Evolutionary conservation across 2,329 filamentous ascomycete genomes (phyloP), one percentile per base, ranked within the genome.

Genomic region (Pseudogymnoascus sp.): DNA sequence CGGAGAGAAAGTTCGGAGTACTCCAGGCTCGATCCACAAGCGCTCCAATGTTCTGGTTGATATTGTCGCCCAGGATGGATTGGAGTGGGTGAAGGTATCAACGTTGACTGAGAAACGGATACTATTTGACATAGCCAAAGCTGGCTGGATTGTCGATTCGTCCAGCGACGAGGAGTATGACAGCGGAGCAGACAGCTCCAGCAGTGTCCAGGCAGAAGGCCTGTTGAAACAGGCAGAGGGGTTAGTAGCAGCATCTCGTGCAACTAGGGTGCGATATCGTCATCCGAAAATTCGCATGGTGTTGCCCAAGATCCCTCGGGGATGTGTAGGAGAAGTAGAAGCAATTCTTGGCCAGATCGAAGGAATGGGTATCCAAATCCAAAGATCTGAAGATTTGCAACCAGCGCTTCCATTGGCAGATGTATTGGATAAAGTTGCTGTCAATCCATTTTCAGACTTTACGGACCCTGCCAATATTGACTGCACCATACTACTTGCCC

Each of bases 21-120:
- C 59, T 62, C 67, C 43, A 62, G 62, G 61, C 34, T 49, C 60
- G 21, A 42, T 46, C 53, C 59, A 66, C 21, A 66, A 61, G 53
- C 36, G 61, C 25, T 49, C 66, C 21, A 79, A 78, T 65, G 83
- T 83, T 1, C 75, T 84, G 61, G 84, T 89, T 3, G 87, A 90
- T 73, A 82, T 88, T 53, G 82, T 90, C 25, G 80, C 84, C 1
- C 77, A 84, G 63, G 80, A 84, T 71, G 87, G 87, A 9, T 74
- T 80, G 63, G 80, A 85, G 68, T 90, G 87, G 88, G 80, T 87
- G 62, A 89, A 89, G 72, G 82, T 90, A 1, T 88, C 84, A 4
- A 87, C 85, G 3, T 76, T 88, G 23, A 87, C 84, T 0, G 82
- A 88, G 66, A 84, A 80, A 64, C 78, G 86, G 61, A 75, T 90